Base-by-base conservation (phyloP, 176 grass and related monocot species). In the Saccharum officinarum region DNA sequence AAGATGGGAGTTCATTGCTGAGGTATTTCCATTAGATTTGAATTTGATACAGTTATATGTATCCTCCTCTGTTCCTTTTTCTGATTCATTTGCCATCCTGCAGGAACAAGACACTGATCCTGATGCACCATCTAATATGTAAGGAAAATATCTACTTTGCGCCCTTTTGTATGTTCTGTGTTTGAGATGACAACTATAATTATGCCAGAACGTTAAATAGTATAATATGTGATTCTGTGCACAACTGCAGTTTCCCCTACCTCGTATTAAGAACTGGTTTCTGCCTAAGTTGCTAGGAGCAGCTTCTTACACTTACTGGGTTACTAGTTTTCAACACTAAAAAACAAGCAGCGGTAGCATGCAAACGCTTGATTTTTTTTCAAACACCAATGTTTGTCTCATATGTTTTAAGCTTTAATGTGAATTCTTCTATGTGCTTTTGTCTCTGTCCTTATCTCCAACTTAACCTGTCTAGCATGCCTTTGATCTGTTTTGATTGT, bases 1-100 rank as follows among this genome's bases (percentile, higher is more conserved):
- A 98, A 82, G 15, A 45, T 98, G 95, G 95, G 86, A 93, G 9
- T 70, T 93, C 22, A 69, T 88, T 79, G 52, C 26, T 75, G 85
- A 80, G 84, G 92, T 91, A 57, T 82, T 84, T 77, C 22, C 33
- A 54, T 80, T 33, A 73, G 71, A 36, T 40, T 69, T 62, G 31
- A 25, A 73, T 40, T 64, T 62, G 23, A 25, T 73, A 8, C 6
- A 1, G 22, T 79, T 46, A 65, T 87, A 40, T 46, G 30, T 84
- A 22, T 36, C 34, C 31, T 60, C 28, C 16, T 60, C 40, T 72
- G 25, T 45, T 68, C 8, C 15, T 70, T 16, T 84, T 69, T 31
- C 62, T 85, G 34, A 82, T 83, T 82, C 49, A 45, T 91, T 23
- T 73, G 23, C 30, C 66, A 65, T 80, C 80, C 40, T 87, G 67